Evolutionary conservation across 139 green algal genomes (phyloP).

Genomic region (Astrephomene gubernaculifera): DNA sequence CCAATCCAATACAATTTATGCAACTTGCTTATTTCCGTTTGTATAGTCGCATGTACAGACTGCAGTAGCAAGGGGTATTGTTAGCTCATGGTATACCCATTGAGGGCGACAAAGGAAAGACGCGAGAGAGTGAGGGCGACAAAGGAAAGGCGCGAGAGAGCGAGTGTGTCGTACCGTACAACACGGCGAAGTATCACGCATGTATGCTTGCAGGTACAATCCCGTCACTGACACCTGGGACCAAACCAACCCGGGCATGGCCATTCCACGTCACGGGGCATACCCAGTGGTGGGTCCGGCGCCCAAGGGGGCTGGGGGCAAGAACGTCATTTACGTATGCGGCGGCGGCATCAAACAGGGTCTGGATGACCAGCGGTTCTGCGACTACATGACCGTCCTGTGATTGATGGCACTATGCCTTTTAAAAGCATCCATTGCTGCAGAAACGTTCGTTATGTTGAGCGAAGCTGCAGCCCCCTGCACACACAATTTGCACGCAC

Average conservation of each 20-base stretch:
- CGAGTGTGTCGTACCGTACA: neutral
- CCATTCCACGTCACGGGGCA: neutral
- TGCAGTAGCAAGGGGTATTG: neutral
- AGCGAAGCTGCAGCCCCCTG: too few species aligned
- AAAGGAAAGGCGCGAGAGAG: too few species aligned
- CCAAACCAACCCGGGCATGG: neutral
- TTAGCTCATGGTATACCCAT: too few species aligned
- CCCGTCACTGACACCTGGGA: neutral
- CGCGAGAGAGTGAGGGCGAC: neutral
- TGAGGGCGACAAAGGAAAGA: neutral
- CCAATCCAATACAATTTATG: neutral
- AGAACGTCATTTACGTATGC: neutral
- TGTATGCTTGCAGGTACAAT: constrained; percentile 1
- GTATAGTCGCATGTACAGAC: neutral
- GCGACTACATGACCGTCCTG: too few species aligned
- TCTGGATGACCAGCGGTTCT: too few species aligned
- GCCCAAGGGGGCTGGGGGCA: neutral
- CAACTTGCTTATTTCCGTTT: neutral
- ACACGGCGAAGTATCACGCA: too few species aligned
- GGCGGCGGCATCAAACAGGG: neutral
- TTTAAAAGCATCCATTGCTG: too few species aligned
- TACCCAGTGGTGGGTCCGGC: constrained; percentile 1
- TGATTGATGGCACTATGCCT: too few species aligned
- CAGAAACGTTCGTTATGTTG: too few species aligned
- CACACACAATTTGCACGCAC: too few species aligned